These are phyloP conservation scores for Sherardia arvensis DNA, from an alignment of 257 asterid species.

Conservation along the genomic window DNA sequence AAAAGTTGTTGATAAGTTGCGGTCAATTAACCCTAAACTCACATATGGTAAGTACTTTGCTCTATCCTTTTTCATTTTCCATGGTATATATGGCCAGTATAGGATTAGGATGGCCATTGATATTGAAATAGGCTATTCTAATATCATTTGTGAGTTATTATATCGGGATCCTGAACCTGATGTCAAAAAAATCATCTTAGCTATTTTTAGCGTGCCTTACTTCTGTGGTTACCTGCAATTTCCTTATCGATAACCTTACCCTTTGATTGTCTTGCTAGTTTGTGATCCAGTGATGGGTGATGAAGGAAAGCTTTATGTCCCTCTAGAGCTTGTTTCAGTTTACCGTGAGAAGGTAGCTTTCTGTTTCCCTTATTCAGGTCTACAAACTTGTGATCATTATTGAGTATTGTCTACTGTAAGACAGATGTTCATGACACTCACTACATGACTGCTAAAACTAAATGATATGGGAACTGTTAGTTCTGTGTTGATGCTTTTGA, in stretches of 20 bases:
- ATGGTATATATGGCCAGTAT: background rate
- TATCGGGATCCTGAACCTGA: background rate
- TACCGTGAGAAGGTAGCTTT: constrained; percentile 82
- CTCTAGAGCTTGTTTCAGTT: constrained; percentile 81
- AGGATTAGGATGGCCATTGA: background rate
- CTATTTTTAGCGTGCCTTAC: background rate
- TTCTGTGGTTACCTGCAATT: background rate
- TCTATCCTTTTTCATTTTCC: background rate
- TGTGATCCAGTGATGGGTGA: constrained; percentile 99
- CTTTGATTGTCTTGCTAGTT: constrained; percentile 40
- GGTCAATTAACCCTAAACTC: constrained; percentile 88
- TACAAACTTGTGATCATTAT: background rate
- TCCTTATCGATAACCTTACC: background rate
- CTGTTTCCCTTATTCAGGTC: background rate
- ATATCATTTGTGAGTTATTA: background rate
- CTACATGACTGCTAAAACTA: background rate
- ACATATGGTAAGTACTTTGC: constrained; percentile 53
- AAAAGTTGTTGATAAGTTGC: constrained; percentile 75
- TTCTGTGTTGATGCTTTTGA: constrained; percentile 16
- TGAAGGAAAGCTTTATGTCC: constrained; percentile 94
- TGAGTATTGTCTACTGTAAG: background rate
- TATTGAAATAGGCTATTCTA: constrained; percentile 3
- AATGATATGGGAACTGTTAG: background rate
- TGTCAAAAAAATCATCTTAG: background rate
- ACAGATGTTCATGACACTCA: background rate